Conservation (phyloP, 2,329 filamentous ascomycete species). For the Phialophora verrucosa region DNA sequence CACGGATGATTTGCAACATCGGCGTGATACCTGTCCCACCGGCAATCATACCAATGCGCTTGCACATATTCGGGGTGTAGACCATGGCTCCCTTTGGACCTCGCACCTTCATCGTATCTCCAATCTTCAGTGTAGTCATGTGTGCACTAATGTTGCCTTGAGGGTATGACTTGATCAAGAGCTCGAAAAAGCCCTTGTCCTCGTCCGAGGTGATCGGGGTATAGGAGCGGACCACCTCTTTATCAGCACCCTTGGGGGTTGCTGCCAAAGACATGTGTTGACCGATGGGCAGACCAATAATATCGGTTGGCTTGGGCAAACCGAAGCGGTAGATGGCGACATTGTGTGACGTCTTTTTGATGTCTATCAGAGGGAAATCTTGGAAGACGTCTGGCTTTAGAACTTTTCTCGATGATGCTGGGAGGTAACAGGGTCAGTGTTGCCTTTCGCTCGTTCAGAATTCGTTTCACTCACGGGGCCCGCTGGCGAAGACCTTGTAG, state of each 20-base stretch:
- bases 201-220: constrained; percentile 90
- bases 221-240: constrained; percentile 89
- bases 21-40: constrained; percentile 97
- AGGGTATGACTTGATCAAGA: constrained; percentile 97
- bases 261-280: constrained; percentile 98
- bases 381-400: constrained; percentile 89
- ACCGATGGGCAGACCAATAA: constrained; percentile 95
- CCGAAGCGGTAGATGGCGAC: constrained; percentile 97
- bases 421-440: constrained; percentile 4
- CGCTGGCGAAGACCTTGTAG: constrained; percentile 72
- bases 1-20: constrained; percentile 95
- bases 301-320: constrained; percentile 75
- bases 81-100: constrained; percentile 98
- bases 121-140: constrained; percentile 80
- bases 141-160: constrained; percentile 97
- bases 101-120: constrained; percentile 85
- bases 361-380: constrained; percentile 90
- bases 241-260: constrained; percentile 73
- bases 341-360: constrained; percentile 96
- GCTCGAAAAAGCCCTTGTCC: constrained; percentile 88
- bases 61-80: constrained; percentile 95
- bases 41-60: constrained; percentile 96
- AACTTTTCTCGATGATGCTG: constrained; percentile 74
- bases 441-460: background rate
- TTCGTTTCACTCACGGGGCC: constrained; percentile 51